These are phyloP conservation scores for Yamadazyma ubonensis DNA, from an alignment of 805 yeast genomes.

Conservation along the genomic window DNA sequence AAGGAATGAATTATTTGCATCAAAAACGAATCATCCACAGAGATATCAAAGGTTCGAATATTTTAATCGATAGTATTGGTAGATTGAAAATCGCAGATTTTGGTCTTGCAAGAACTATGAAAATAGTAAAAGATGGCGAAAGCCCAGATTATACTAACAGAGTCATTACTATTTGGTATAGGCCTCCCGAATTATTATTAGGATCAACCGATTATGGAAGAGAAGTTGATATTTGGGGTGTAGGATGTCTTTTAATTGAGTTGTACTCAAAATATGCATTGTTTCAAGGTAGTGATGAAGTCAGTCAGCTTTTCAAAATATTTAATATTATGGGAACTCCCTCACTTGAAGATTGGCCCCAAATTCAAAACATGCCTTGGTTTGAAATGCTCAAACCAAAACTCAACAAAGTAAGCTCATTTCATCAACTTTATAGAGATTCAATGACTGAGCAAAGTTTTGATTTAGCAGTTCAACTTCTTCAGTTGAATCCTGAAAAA, in stretches of 20 bases:
- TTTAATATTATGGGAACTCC: slow-evolving; percentile 90
- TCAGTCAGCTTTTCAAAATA: slow-evolving; percentile 75
- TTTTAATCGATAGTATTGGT: slow-evolving; percentile 62
- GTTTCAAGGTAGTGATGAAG: slow-evolving; percentile 84
- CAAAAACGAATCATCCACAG: slow-evolving; percentile 68
- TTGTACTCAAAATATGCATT: slow-evolving; percentile 70
- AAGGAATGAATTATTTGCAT: slow-evolving; percentile 71
- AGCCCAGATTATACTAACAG: slow-evolving; percentile 87
- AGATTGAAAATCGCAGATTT: slow-evolving; percentile 74
- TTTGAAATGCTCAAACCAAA: slow-evolving; percentile 76
- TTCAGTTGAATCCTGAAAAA: slow-evolving; percentile 64
- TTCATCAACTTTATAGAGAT: slow-evolving; percentile 31
- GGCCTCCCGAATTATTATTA: slow-evolving; percentile 90
- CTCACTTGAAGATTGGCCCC: slow-evolving; percentile 69
- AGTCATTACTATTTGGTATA: slow-evolving; percentile 94
- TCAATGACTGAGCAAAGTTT: slow-evolving; percentile 54
- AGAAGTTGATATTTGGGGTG: slow-evolving; percentile 96
- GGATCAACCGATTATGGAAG: slow-evolving; percentile 90
- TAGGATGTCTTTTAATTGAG: slow-evolving; percentile 88
- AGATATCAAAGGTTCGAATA: slow-evolving; percentile 81
- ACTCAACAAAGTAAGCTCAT: slow-evolving; percentile 31
- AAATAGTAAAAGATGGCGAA: slow-evolving; percentile 47
- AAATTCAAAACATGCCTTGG: slow-evolving; percentile 83
- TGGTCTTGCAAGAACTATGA: slow-evolving; percentile 79
- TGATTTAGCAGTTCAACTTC: slow-evolving; percentile 61